Evolutionary conservation across 2,329 filamentous ascomycete species (phyloP).

Genomic region (Pseudofabraea citricarpa): DNA sequence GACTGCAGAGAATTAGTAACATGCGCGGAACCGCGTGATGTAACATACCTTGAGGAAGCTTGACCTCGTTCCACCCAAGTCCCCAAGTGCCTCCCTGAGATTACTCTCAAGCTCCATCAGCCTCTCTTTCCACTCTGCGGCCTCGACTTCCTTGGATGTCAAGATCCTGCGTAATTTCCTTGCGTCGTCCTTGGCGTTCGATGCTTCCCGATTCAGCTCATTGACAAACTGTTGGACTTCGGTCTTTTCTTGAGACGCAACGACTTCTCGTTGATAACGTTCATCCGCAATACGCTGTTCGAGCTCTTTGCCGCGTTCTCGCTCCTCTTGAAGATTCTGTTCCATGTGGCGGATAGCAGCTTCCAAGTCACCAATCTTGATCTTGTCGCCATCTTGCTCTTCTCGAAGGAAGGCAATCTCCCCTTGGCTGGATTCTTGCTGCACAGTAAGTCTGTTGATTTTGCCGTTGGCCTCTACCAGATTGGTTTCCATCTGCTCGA

Average conservation of each 20-base stretch:
- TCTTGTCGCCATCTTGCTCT: conserved; percentile 96
- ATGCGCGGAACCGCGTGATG: background rate
- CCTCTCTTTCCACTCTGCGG: conserved; percentile 85
- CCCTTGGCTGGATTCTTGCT: conserved; percentile 86
- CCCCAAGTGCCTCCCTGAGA: conserved; percentile 79
- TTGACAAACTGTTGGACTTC: conserved; percentile 92
- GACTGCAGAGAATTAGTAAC: conserved; percentile 43
- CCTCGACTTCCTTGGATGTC: conserved; percentile 80
- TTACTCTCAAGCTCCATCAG: conserved; percentile 87
- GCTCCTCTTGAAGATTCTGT: conserved; percentile 76
- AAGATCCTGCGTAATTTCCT: conserved; percentile 78
- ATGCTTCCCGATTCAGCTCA: conserved; percentile 82
- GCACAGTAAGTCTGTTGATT: conserved; percentile 79
- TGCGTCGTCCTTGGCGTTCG: conserved; percentile 78
- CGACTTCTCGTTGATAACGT: conserved; percentile 77
- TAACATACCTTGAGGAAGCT: conserved; percentile 70
- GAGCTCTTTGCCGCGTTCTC: conserved; percentile 67
- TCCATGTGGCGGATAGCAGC: conserved; percentile 76
- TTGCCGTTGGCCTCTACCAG: conserved; percentile 83
- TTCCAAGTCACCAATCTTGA: conserved; percentile 92
- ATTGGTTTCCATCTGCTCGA: conserved; percentile 79
- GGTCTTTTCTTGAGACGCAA: conserved; percentile 86
- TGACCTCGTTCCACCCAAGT: conserved; percentile 79
- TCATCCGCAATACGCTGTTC: conserved; percentile 75
- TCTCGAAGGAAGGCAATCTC: conserved; percentile 95